Evolutionary conservation across 345 rosid species (phyloP).

Genomic region (Populus alba): DNA sequence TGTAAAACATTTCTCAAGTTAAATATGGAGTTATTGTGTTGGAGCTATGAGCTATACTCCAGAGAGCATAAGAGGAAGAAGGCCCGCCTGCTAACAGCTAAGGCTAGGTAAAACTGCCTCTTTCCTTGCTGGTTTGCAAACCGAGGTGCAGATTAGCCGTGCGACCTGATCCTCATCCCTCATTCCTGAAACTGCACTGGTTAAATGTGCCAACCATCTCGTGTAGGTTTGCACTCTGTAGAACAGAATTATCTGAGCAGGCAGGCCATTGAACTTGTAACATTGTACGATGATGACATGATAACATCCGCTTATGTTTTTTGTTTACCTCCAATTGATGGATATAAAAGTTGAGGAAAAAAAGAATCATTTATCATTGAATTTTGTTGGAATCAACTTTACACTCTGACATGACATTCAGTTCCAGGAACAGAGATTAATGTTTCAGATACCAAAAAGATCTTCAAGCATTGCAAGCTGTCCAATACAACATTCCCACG

Average conservation of each 20-base stretch:
- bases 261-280: background rate
- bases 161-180: background rate
- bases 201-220: background rate
- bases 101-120: background rate
- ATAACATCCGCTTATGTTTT: background rate
- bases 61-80: background rate
- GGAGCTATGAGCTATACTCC: background rate
- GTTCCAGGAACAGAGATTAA: slow-evolving; percentile 10
- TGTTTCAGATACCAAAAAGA: background rate
- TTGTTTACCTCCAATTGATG: background rate
- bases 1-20: background rate
- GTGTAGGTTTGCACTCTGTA: background rate
- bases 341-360: background rate
- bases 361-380: slow-evolving; percentile 16
- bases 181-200: background rate
- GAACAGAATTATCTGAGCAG: background rate
- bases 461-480: background rate
- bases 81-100: too few relatives aligned
- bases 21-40: too few relatives aligned
- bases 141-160: background rate
- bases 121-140: background rate
- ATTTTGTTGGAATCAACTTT: slow-evolving; percentile 24
- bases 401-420: slow-evolving; percentile 14
- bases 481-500: background rate
- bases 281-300: background rate